Percentiles rank a stretch among this genome's conserved stretches.
Evolutionary conservation across 495 filamentous ascomycete genomes (phyloP).

Genomic region (Aspergillus affinis): DNA sequence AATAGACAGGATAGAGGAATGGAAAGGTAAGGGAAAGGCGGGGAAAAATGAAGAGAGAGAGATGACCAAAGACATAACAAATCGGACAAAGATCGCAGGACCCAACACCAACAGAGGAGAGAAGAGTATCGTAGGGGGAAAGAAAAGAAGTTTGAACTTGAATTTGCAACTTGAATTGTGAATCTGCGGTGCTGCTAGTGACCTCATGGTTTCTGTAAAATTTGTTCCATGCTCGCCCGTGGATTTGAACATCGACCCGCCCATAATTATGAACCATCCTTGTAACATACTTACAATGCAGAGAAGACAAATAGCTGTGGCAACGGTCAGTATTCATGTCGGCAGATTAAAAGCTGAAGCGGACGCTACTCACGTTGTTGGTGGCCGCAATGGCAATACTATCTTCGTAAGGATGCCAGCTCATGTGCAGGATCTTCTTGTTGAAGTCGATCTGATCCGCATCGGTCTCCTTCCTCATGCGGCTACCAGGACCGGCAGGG

Average conservation of each 20-base stretch:
- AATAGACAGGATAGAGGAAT: slow-evolving; percentile 12
- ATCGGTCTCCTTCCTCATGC: slow-evolving; percentile 99
- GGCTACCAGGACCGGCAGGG: slow-evolving; percentile 84
- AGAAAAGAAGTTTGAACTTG: slow-evolving; percentile 15
- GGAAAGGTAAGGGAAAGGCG: slow-evolving; percentile 5
- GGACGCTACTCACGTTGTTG: slow-evolving; percentile 77
- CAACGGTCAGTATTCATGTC: slow-evolving; percentile 20
- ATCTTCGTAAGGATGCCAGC: slow-evolving; percentile 99
- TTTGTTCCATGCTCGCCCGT: slow-evolving; percentile 12
- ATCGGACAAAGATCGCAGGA: slow-evolving; percentile 5
- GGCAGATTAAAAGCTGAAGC: no score
- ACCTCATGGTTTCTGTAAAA: slow-evolving; percentile 16
- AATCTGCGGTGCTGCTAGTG: slow-evolving; percentile 21
- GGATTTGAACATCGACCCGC: slow-evolving; percentile 28
- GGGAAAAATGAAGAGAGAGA: neutral
- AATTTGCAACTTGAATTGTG: slow-evolving; percentile 26
- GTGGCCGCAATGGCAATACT: slow-evolving; percentile 99
- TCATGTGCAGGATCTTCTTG: slow-evolving; percentile 99
- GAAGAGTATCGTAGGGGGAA: neutral
- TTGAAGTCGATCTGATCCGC: slow-evolving; percentile 99
- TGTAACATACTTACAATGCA: slow-evolving; percentile 65
- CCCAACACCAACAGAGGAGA: slow-evolving; percentile 16
- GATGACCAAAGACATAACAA: neutral
- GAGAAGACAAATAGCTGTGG: slow-evolving; percentile 93
- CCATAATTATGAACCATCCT: slow-evolving; percentile 26